Base-by-base conservation (phyloP, 306 rosid genomes). In the Lithocarpus polystachyus region DNA sequence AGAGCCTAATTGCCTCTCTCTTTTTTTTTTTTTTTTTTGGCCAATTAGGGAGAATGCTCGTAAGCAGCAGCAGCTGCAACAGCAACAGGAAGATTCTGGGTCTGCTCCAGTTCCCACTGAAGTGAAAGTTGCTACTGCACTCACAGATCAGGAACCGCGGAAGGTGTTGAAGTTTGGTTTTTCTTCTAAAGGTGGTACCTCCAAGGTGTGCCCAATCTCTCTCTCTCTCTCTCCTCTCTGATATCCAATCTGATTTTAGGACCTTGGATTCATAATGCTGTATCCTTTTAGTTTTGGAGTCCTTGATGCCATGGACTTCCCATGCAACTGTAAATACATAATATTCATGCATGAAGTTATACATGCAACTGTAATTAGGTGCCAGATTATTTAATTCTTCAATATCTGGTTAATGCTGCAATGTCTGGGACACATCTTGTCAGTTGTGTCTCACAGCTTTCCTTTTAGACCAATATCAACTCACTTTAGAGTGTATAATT, bases 141-240 rank as follows among this genome's bases (percentile, higher is more conserved):
- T 92, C 75, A 87, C 88, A 40, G 94, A 87, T 86, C 95, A 95
- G 84, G 97, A 92, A 43, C 97, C 90, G 78, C 88, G 99, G 78
- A 89, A 91, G 84, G 84, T 95, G 57, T 85, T 92, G 86, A 95
- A 92, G 83, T 95, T 95, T 80, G 99, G 95, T 60, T 92, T 95
- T 89, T 89, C 99, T 79, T 88, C 97, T 40, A 95, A 92, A 86
- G 89, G 95, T 75, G 84, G 89, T 78, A 84, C 83, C 67, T 89
- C 95, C 60, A 94, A 91, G 94, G 92, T 91, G 80, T 59, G 56
- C 59, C 73, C 23, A 5, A 19, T 17, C 48, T 18, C 28, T 28
- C 72, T 67, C 72, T 65, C 48, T 2, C 43, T 1, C 43, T 45
- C 53, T 3, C 53, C 15, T 48, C 17, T 48, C 17, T 48, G 1